Conservation (phyloP, 495 filamentous ascomycete genomes). For the Talaromyces borbonicus region DNA sequence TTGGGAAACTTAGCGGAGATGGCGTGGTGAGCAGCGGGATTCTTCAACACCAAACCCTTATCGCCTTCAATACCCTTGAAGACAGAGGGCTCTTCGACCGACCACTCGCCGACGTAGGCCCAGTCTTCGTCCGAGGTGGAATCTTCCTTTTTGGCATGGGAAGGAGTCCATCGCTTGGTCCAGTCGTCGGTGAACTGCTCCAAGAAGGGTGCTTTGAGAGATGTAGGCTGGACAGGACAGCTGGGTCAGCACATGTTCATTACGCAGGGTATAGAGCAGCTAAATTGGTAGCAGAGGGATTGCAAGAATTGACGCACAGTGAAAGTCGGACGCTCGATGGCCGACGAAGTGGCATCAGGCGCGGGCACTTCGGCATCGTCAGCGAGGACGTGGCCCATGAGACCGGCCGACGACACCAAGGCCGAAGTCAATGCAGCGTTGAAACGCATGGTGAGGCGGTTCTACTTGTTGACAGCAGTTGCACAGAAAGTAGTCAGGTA, state of each 20-base stretch:
- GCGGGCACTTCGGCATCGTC: constrained; percentile 52
- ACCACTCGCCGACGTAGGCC: constrained; percentile 95
- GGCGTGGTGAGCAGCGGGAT: constrained; percentile 93
- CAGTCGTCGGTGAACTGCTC: constrained; percentile 98
- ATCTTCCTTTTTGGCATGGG: constrained; percentile 93
- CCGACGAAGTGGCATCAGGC: constrained; percentile 43
- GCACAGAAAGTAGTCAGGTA: constrained; percentile 11
- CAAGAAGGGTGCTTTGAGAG: constrained; percentile 85
- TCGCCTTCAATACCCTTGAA: constrained; percentile 93
- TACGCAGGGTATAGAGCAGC: too few species aligned
- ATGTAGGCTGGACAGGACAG: constrained; percentile 53
- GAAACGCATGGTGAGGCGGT: constrained; percentile 68
- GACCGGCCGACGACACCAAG: constrained; percentile 56
- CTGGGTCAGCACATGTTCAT: constrained; percentile 15
- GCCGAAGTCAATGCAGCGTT: constrained; percentile 56
- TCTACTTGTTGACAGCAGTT: too few species aligned
- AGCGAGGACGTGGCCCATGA: constrained; percentile 63
- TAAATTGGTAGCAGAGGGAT: not conserved
- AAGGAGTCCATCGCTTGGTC: constrained; percentile 84
- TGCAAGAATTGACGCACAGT: constrained; percentile 64
- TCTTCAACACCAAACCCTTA: constrained; percentile 95
- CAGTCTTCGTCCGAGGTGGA: constrained; percentile 84
- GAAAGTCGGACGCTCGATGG: constrained; percentile 67
- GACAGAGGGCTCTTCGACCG: constrained; percentile 88
- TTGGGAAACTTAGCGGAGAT: constrained; percentile 98